Evolutionary conservation across 768 basidiomycete genomes (phyloP).

Genomic region (Termitomyces titanicus): DNA sequence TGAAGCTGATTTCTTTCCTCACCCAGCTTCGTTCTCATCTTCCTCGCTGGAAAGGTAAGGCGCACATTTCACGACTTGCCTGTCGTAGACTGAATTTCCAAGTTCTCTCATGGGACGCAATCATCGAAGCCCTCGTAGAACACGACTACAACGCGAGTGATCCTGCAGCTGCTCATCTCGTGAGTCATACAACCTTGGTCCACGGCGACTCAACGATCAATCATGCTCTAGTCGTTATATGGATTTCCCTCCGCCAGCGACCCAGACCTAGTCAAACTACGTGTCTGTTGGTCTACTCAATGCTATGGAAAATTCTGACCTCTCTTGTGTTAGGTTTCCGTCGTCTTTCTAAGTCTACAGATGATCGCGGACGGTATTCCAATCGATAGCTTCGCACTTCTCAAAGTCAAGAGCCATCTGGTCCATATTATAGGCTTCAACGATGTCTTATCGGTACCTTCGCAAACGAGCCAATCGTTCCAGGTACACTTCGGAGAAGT

Average conservation of each 20-base stretch:
- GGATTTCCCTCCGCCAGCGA: conserved; percentile 40
- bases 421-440: conserved; percentile 52
- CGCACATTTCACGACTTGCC: neutral
- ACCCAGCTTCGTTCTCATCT: conserved; percentile 68
- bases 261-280: conserved; percentile 44
- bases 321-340: conserved; percentile 39
- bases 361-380: conserved; percentile 64
- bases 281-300: conserved; percentile 28
- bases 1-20: conserved; percentile 58
- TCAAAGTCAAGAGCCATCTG: conserved; percentile 60
- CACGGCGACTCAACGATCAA: neutral
- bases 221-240: conserved; percentile 39
- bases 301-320: neutral
- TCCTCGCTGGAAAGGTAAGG: conserved; percentile 59
- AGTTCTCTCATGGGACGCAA: conserved; percentile 66
- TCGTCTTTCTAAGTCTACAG: conserved; percentile 55
- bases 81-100: neutral
- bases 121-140: conserved; percentile 56
- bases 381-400: conserved; percentile 46
- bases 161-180: conserved; percentile 36
- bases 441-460: conserved; percentile 42
- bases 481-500: conserved; percentile 53
- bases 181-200: conserved; percentile 19
- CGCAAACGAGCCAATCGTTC: conserved; percentile 44
- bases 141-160: conserved; percentile 44